Base-by-base conservation (phyloP, 352 stramenopile genomes). In the Globisporangium canariense region DNA sequence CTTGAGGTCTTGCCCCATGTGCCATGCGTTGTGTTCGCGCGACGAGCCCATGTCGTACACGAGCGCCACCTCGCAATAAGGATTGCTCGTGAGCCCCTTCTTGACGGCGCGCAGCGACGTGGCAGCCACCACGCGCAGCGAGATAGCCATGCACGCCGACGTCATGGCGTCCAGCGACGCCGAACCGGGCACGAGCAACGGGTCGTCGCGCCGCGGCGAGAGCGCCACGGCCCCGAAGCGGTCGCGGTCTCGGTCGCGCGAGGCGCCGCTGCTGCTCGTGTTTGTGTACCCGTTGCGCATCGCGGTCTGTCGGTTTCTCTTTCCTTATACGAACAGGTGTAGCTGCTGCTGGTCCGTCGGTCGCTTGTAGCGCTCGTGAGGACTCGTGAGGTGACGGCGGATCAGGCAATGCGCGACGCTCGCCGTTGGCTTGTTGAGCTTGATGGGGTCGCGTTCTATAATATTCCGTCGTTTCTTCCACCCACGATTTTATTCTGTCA, bases 61-160 rank as follows among this genome's bases (percentile, higher is more conserved):
- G 41, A 92, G 77, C 69, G 83, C 81, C 61, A 89, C 77, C 61
- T 92, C 83, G 55, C 81, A 82, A 73, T 86, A 81, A 41, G 83
- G 74, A 68, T 89, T 81, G 61, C 81, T 90, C 11, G 73, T 89
- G 56, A 92, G 73, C 7, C 73, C 73, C 60, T 92, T 92, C 55
- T 83, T 75, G 76, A 90, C 83, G 9, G 83, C 69, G 16, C 78
- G 78, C 71, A 92, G 74, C 40, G 73, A 72, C 58, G 78, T 69
- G 28, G 81, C 83, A 16, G 79, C 71, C 50, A 86, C 79, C 4
- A 90, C 72, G 62, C 81, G 78, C 40, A 89, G 57, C 28, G 76
- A 86, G 52, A 90, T 72, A 52, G 71, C 75, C 60, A 88, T 77
- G 58, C 70, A 89, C 6, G 79, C 75, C n/a, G 76, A 71, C 56